These are phyloP conservation scores for Suhomyces ambrosiae DNA, from an alignment of 1,139 yeast genomes.

Conservation along the genomic window DNA sequence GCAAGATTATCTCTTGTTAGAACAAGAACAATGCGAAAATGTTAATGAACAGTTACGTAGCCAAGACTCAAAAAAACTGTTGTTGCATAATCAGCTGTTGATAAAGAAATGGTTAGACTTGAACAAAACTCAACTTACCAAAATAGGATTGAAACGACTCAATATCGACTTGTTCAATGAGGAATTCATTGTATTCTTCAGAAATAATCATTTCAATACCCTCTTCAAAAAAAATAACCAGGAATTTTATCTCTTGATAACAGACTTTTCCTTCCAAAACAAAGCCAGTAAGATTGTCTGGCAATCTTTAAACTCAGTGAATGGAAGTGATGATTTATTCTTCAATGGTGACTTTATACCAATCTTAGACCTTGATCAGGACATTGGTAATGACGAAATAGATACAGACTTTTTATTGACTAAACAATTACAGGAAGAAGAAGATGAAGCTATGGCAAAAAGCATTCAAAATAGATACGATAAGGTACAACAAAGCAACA, in stretches of 20 bases:
- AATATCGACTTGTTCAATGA: constrained; percentile 40
- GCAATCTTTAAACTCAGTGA: constrained; percentile 69
- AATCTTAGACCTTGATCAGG: constrained; percentile 29
- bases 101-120: constrained; percentile 45
- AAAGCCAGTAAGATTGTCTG: constrained; percentile 59
- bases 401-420: constrained; percentile 48
- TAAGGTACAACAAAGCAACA: constrained; percentile 10
- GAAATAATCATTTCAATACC: constrained; percentile 85
- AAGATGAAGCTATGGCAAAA: constrained; percentile 58
- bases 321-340: constrained; percentile 68
- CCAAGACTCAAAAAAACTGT: constrained; percentile 11
- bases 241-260: constrained; percentile 62
- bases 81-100: constrained; percentile 20
- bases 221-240: constrained; percentile 54
- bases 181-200: constrained; percentile 64
- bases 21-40: constrained; percentile 8
- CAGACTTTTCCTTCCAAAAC: constrained; percentile 65
- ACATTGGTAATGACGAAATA: constrained; percentile 17
- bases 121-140: constrained; percentile 73
- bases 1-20: constrained; percentile 41
- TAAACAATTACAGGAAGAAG: constrained; percentile 60
- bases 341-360: constrained; percentile 63
- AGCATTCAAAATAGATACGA: constrained; percentile 39
- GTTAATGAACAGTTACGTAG: constrained; percentile 11
- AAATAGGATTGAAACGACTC: constrained; percentile 55